A percentile compares a stretch with the other conserved stretches of the same genome.
Evolutionary conservation across 768 basidiomycete species (phyloP).

Genomic region (Pulveroboletus sp.): DNA sequence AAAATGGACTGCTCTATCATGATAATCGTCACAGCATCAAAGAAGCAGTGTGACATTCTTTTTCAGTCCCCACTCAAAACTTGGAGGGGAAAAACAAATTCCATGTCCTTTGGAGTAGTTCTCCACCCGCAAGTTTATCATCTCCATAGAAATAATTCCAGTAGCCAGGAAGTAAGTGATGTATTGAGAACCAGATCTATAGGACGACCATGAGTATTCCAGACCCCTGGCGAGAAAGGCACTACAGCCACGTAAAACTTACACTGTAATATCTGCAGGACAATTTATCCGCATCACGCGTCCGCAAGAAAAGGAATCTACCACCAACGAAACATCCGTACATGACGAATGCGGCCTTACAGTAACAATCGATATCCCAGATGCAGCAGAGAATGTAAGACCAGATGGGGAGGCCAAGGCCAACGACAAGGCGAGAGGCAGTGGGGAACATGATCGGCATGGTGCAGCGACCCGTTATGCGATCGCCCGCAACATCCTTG

Average conservation of each 20-base stretch:
- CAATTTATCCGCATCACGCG: constrained; percentile 28
- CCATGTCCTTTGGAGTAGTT: constrained; percentile 15
- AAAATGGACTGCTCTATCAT: not conserved
- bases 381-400: constrained; percentile 31
- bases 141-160: constrained; percentile 31
- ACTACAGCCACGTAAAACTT: constrained; percentile 7
- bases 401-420: constrained; percentile 37
- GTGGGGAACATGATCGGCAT: constrained; percentile 44
- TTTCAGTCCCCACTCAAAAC: not conserved
- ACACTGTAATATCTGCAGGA: constrained; percentile 41
- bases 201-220: constrained; percentile 1
- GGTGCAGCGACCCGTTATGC: constrained; percentile 36
- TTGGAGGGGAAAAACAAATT: not conserved
- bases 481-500: constrained; percentile 43
- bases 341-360: constrained; percentile 25
- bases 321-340: constrained; percentile 35
- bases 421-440: constrained; percentile 31
- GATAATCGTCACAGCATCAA: not conserved
- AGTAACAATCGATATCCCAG: constrained; percentile 35
- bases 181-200: constrained; percentile 36
- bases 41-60: not conserved
- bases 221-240: not conserved
- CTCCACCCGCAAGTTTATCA: constrained; percentile 3
- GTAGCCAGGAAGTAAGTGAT: constrained; percentile 35
- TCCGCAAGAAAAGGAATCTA: constrained; percentile 30